phyloP scores from a whole-genome alignment of 805 yeast genomes.

The Wickerhamiella sergipiensis region DNA sequence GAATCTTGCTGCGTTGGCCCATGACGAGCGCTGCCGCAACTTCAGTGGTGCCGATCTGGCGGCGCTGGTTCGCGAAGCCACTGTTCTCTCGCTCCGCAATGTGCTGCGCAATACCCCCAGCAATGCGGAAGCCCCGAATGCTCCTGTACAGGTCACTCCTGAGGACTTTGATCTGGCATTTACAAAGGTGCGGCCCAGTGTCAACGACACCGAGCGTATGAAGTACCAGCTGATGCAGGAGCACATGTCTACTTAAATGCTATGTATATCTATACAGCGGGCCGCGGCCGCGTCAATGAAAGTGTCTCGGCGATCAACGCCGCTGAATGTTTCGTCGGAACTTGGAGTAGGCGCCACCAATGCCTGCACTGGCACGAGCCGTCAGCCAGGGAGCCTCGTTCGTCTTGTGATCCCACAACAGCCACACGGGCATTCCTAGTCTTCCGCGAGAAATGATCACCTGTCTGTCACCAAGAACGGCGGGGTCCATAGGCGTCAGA shows the following conservation, averaged over 20 bases:
- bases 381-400: conserved; percentile 33
- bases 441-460: conserved; percentile 12
- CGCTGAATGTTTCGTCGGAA: conserved; percentile 40
- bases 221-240: conserved; percentile 65
- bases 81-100: conserved; percentile 60
- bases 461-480: neutral
- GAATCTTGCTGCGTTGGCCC: conserved; percentile 46
- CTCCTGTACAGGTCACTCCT: conserved; percentile 38
- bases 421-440: conserved; percentile 42
- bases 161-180: conserved; percentile 64
- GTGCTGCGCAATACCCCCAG: conserved; percentile 23
- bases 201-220: conserved; percentile 66
- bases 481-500: conserved; percentile 33
- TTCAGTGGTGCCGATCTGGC: conserved; percentile 95
- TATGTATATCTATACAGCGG: neutral
- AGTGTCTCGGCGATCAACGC: conserved; percentile 4
- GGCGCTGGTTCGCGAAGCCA: conserved; percentile 86
- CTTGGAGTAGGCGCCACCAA: conserved; percentile 44
- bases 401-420: conserved; percentile 28
- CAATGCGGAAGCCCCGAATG: conserved; percentile 8
- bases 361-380: conserved; percentile 16
- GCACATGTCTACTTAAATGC: conserved; percentile 34
- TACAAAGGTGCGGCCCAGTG: conserved; percentile 72
- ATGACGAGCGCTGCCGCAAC: conserved; percentile 69
- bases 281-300: too few relatives aligned